phyloP scores from a whole-genome alignment of 2,329 filamentous ascomycete genomes.

The Cercospora brassicicola region DNA sequence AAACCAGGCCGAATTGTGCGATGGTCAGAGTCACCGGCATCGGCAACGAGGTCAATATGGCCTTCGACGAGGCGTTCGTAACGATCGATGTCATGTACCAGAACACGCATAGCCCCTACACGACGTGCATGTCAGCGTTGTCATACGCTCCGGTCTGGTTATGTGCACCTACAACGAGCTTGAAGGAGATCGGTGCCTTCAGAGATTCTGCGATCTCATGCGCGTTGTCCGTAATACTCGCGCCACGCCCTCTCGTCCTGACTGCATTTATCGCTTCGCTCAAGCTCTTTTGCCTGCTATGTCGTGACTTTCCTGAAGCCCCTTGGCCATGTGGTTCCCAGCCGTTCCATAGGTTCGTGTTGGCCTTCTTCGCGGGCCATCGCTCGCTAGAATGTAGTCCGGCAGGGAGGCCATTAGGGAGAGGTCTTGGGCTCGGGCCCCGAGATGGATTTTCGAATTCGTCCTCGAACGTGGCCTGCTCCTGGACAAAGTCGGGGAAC shows the following conservation, averaged over 20 bases:
- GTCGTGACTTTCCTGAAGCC: conserved; percentile 48
- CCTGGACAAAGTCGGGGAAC: conserved; percentile 48
- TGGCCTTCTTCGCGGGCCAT: conserved; percentile 60
- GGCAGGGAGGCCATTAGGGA: conserved; percentile 37
- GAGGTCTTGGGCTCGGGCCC: conserved; percentile 35
- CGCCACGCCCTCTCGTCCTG: conserved; percentile 64
- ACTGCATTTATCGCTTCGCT: conserved; percentile 85
- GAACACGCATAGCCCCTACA: conserved; percentile 74
- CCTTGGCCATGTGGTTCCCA: conserved; percentile 42
- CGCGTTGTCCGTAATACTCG: conserved; percentile 87
- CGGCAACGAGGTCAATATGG: conserved; percentile 86
- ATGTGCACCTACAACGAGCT: conserved; percentile 68
- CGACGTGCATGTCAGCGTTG: conserved; percentile 30
- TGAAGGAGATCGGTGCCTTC: conserved; percentile 83
- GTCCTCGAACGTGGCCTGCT: conserved; percentile 33
- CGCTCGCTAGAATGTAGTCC: conserved; percentile 50
- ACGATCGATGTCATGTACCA: conserved; percentile 96
- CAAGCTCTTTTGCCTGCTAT: conserved; percentile 79
- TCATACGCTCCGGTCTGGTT: background rate
- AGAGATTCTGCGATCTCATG: conserved; percentile 90
- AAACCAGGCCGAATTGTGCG: conserved; percentile 91
- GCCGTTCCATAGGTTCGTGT: conserved; percentile 47
- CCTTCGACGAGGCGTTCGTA: conserved; percentile 97
- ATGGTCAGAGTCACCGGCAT: conserved; percentile 90
- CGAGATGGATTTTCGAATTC: conserved; percentile 29